These are phyloP conservation scores for Cladosporium sp. DNA, from an alignment of 2,329 filamentous ascomycete genomes.

Conservation along the genomic window DNA sequence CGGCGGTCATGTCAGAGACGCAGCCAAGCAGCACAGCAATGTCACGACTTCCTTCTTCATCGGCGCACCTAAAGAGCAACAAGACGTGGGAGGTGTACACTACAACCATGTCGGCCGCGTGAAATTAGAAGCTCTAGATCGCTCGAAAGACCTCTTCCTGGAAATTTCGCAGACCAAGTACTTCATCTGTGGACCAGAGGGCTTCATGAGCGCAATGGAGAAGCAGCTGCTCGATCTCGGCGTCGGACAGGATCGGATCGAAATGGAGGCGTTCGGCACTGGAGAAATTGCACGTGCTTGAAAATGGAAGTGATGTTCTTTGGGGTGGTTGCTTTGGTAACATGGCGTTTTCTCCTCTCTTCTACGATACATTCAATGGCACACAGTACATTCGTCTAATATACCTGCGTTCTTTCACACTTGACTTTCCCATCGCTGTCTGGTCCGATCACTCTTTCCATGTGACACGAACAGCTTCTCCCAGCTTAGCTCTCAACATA, in stretches of 20 bases:
- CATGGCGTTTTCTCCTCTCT: not conserved
- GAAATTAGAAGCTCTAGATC: constrained; percentile 57
- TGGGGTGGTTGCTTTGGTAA: not conserved
- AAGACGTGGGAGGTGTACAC: constrained; percentile 53
- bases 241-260: constrained; percentile 45
- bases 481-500: too few relatives aligned
- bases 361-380: not conserved
- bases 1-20: constrained; percentile 47
- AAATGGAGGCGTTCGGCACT: constrained; percentile 29
- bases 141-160: constrained; percentile 56
- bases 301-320: not conserved
- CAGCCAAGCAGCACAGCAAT: constrained; percentile 48
- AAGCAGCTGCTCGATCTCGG: constrained; percentile 55
- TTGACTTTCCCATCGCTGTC: too few relatives aligned
- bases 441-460: too few relatives aligned
- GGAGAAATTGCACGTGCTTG: constrained; percentile 11
- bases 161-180: constrained; percentile 60
- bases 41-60: constrained; percentile 61
- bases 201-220: constrained; percentile 67
- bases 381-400: not conserved
- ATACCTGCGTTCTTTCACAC: not conserved
- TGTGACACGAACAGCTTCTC: too few relatives aligned
- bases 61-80: constrained; percentile 48
- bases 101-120: constrained; percentile 62
- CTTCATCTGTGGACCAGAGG: constrained; percentile 69